phyloP scores from a whole-genome alignment of 257 asterid species.

The Solanum pimpinellifolium region DNA sequence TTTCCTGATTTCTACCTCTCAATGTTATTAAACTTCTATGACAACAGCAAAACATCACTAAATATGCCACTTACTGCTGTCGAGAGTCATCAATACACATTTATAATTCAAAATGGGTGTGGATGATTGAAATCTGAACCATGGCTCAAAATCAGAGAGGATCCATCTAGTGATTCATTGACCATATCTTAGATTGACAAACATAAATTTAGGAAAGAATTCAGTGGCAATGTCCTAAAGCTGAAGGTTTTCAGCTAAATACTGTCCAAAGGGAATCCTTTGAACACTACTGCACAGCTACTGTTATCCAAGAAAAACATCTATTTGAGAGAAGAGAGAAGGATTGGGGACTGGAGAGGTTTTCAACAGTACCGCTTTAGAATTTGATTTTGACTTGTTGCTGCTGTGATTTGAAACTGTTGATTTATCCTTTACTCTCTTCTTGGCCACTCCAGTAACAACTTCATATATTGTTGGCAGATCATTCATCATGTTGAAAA shows the following conservation, averaged over 20 bases:
- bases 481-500: conserved; percentile 70
- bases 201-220: background rate
- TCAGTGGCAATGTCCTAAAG: background rate
- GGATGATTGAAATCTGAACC: background rate
- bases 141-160: background rate
- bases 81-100: background rate
- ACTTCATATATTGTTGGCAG: conserved; percentile 72
- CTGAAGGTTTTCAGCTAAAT: background rate
- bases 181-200: background rate
- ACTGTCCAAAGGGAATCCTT: background rate
- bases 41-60: background rate
- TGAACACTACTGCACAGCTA: background rate
- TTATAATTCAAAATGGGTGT: background rate
- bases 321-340: background rate
- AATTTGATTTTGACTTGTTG: conserved; percentile 31
- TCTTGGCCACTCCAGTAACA: conserved; percentile 63
- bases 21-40: background rate
- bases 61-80: background rate
- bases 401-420: conserved; percentile 19
- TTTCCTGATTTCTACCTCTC: background rate
- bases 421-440: conserved; percentile 41
- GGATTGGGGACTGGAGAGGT: background rate
- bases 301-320: background rate
- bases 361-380: conserved; percentile 16
- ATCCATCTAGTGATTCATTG: background rate